Conservation (phyloP, 768 basidiomycete genomes). For the Multifurca ochricompacta region DNA sequence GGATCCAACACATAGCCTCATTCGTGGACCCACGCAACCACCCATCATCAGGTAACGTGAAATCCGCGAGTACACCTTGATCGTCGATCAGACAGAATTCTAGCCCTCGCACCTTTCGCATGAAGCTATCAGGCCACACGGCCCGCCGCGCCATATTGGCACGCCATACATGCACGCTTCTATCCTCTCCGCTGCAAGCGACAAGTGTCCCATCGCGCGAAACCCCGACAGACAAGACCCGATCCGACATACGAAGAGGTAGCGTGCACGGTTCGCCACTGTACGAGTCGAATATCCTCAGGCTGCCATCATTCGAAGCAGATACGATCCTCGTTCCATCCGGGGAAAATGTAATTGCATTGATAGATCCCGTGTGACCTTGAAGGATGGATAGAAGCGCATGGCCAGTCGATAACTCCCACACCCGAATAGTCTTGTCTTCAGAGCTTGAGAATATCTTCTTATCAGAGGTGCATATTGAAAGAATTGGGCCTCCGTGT, state of each 20-base stretch:
- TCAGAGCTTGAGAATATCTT: slow-evolving; percentile 11
- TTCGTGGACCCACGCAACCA: slow-evolving; percentile 9
- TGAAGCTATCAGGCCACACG: slow-evolving; percentile 6
- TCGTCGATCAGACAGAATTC: slow-evolving; percentile 11
- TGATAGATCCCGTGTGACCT: slow-evolving; percentile 20
- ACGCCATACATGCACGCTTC: background rate
- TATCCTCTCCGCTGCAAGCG: background rate
- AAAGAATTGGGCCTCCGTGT: background rate
- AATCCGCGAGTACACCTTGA: slow-evolving; percentile 1
- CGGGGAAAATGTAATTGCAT: background rate
- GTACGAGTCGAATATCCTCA: slow-evolving; percentile 9
- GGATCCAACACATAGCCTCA: slow-evolving; percentile 9
- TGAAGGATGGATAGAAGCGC: slow-evolving; percentile 24
- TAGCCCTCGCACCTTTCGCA: background rate
- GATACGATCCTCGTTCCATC: slow-evolving; percentile 4
- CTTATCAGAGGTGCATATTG: background rate
- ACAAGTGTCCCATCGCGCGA: slow-evolving; percentile 7
- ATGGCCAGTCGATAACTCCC: slow-evolving; percentile 2
- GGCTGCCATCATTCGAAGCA: slow-evolving; percentile 5
- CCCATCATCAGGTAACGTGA: background rate
- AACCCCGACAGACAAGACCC: background rate
- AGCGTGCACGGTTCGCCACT: slow-evolving; percentile 2
- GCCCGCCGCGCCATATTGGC: background rate
- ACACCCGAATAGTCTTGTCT: slow-evolving; percentile 12
- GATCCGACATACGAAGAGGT: background rate